Evolutionary conservation across 148 eudicot species (phyloP).

Genomic region (Euryodendron excelsum): DNA sequence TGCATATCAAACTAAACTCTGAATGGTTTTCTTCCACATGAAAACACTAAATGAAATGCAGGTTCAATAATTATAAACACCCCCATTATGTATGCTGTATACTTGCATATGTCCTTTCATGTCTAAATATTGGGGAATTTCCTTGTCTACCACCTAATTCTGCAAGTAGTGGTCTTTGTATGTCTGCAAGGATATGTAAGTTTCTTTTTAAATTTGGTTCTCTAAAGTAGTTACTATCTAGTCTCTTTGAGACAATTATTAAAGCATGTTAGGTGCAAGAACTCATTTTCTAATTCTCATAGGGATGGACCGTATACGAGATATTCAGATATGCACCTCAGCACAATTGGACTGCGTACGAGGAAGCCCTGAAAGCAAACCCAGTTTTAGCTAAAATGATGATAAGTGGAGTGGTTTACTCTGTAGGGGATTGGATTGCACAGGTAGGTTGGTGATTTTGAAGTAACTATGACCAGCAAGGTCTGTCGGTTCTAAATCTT

Average conservation of each 20-base stretch:
- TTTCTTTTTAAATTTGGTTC: not conserved
- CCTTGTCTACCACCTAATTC: not conserved
- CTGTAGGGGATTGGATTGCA: slow-evolving; percentile 98
- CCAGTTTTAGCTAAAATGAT: slow-evolving; percentile 93
- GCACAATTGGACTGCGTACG: slow-evolving; percentile 94
- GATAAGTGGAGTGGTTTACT: slow-evolving; percentile 96
- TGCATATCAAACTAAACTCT: not conserved
- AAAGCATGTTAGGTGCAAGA: not conserved
- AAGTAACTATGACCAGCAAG: not conserved
- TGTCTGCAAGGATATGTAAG: not conserved
- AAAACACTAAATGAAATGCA: not conserved
- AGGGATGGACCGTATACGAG: slow-evolving; percentile 94
- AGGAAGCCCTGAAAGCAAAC: slow-evolving; percentile 80
- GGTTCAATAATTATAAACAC: not conserved
- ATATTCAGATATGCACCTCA: slow-evolving; percentile 94
- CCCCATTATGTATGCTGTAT: not conserved
- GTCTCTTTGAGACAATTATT: not conserved
- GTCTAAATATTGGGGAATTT: not conserved
- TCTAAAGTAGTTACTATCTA: not conserved
- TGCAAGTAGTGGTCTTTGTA: not conserved
- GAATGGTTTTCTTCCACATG: not conserved
- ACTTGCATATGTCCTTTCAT: not conserved
- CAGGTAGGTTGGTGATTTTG: slow-evolving; percentile 56
- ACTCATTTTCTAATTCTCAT: slow-evolving; percentile 22
- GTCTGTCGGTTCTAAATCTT: not conserved